These are phyloP conservation scores for Ephemerocybe angulata DNA, from an alignment of 768 basidiomycete genomes.

Conservation along the genomic window DNA sequence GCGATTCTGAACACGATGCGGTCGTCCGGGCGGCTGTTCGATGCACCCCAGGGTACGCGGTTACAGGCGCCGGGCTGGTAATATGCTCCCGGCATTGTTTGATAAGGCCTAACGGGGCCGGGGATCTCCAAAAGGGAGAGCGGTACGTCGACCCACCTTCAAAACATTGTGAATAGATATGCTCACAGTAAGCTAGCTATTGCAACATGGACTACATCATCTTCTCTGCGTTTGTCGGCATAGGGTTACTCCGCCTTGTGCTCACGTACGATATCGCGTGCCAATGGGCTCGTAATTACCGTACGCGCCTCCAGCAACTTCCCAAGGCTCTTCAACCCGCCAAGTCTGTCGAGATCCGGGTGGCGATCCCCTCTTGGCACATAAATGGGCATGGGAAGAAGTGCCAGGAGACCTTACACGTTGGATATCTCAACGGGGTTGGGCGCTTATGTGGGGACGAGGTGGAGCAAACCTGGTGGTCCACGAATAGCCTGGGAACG, in stretches of 20 bases:
- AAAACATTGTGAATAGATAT: no score
- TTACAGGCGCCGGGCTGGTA: slow-evolving; percentile 20
- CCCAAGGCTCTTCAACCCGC: slow-evolving; percentile 11
- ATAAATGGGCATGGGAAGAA: slow-evolving; percentile 19
- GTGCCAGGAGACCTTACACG: slow-evolving; percentile 22
- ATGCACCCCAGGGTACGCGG: slow-evolving; percentile 20
- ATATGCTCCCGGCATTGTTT: slow-evolving; percentile 24
- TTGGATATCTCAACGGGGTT: slow-evolving; percentile 20
- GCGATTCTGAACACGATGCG: slow-evolving; percentile 20
- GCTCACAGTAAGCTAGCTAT: slow-evolving; percentile 19
- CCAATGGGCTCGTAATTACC: slow-evolving; percentile 25
- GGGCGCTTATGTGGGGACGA: slow-evolving; percentile 34
- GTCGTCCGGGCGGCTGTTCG: slow-evolving; percentile 21
- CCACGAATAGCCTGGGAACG: slow-evolving; percentile 20
- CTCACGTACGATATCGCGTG: slow-evolving; percentile 33
- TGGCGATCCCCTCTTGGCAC: slow-evolving; percentile 27
- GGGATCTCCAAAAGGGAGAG: slow-evolving; percentile 30
- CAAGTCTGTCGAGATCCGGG: background rate
- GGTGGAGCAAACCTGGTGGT: slow-evolving; percentile 29
- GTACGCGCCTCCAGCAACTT: slow-evolving; percentile 9
- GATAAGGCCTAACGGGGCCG: slow-evolving; percentile 20
- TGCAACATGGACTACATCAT: slow-evolving; percentile 36
- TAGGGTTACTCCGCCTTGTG: slow-evolving; percentile 12
- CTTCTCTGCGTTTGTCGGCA: slow-evolving; percentile 15
- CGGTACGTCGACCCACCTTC: slow-evolving; percentile 24